A percentile compares a stretch with the other conserved stretches of the same genome.
Conservation (phyloP, 495 filamentous ascomycete species). For the Penicillium subrubescens region DNA sequence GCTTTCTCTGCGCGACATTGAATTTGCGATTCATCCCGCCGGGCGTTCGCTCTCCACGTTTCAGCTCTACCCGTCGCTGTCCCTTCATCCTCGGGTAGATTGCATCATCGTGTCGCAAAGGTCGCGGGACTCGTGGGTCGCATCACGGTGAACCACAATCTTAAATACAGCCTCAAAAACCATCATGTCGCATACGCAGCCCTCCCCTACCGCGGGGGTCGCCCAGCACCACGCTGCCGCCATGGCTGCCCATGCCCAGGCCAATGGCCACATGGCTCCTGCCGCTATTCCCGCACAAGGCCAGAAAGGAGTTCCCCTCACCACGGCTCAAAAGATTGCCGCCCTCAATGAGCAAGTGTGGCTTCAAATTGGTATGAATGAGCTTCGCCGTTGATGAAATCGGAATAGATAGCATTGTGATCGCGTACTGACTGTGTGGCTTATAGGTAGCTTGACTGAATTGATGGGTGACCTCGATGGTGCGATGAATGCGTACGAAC, state of each 20-base stretch:
- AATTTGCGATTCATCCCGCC: not conserved
- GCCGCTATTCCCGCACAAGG: constrained; percentile 52
- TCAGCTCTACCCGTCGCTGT: not conserved
- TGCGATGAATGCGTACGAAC: constrained; percentile 85
- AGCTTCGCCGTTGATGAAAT: not conserved
- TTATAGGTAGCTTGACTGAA: constrained; percentile 79
- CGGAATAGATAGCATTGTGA: not conserved
- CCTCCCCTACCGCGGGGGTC: constrained; percentile 52
- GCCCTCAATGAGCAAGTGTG: constrained; percentile 84
- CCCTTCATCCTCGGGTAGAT: constrained; percentile 19
- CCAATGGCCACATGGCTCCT: constrained; percentile 51
- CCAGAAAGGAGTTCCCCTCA: constrained; percentile 50
- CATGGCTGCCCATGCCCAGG: constrained; percentile 50
- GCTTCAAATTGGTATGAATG: constrained; percentile 81
- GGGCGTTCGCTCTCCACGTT: not conserved
- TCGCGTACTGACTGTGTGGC: constrained; percentile 12
- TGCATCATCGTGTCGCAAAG: constrained; percentile 49
- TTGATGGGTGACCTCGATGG: constrained; percentile 85
- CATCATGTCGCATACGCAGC: constrained; percentile 54
- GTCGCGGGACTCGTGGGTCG: constrained; percentile 22
- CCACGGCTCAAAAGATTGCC: constrained; percentile 61
- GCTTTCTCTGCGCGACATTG: not conserved
- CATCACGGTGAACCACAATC: constrained; percentile 17
- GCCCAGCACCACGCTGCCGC: constrained; percentile 47
- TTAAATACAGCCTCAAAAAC: not conserved